Base-by-base conservation (phyloP, 2,329 filamentous ascomycete genomes). In the Aspergillus novofumigatus region DNA sequence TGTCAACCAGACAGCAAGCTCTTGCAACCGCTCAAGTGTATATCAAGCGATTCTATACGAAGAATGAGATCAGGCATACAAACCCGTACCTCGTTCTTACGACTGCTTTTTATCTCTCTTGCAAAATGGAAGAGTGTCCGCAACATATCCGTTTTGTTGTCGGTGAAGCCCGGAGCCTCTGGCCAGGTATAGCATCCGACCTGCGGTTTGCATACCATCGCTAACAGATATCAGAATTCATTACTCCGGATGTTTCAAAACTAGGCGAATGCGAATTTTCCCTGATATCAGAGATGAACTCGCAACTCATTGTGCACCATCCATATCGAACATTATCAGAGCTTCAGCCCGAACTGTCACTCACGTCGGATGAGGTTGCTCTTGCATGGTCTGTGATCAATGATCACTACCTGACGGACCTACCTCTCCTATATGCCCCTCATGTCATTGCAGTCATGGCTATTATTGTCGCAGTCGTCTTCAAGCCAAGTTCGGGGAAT, bases 91-190 rank as follows among this genome's bases (percentile, higher is more conserved):
- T 97, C 38, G 86, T 97, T 57, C 83, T 96, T 62, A 88, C 92
- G n/a, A 97, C 94, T 1, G 90, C 93, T 4, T 83, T 97, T 59
- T 99, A 99, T 73, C 81, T 99, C 38, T 92, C 94, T 21, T 96
- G 92, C 78, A 99, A 99, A 77, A 96, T 96, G 86, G 94, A 99
- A 74, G 94, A 99, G 74, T 92, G 88, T 52, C 94, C 94, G 2
- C 93, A 97, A 73, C 94, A 99, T 73, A 97, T 99, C 67, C 86
- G 94, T 29, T 84, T 96, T 62, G 88, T 99, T 57, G 87, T 94
- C 10, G 88, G 86, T 49, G 94, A 99, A 73, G 91, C 92, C 3
- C 86, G 91, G 35, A 85, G 88, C 57, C 82, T 95, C 58, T 96
- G 91, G 91, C 87, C 90, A 67, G 84, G 85, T 85, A 78, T 51